Base-by-base conservation (phyloP, 2,329 filamentous ascomycete species). In the Nannizzia gypsea region DNA sequence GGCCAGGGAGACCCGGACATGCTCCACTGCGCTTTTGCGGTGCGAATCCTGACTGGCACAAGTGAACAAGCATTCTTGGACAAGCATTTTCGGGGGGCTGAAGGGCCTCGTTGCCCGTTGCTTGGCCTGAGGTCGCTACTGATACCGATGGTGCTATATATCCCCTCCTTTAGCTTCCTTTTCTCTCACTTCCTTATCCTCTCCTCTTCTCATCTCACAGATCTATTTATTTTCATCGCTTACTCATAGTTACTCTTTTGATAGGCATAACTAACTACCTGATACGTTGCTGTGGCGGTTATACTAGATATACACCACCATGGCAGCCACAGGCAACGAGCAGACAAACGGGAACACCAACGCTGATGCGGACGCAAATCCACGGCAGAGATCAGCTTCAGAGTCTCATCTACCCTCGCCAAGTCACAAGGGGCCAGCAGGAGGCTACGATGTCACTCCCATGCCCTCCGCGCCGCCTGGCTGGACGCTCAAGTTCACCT, bases 401-500 rank as follows among this genome's bases (percentile, higher is more conserved):
- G 54, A 48, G 1, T 46, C 56, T 17, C 56, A 40, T 20, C 26
- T 44, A 8, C 56, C 56, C 1, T 26, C 56, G 13, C 31, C 54
- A 2, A 24, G 6, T 6, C 31, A 31, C 3, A 66, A 68, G 17
- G 58, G 79, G 34, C 89, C 88, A 0, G 81, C 86, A 0, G 90
- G 90, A 31, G 90, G 90, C 36, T 93, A 83, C 71, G 90, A 95
- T 72, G 72, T 77, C 38, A 95, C 89, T 0, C 89, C 90, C 1
- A 78, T 96, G 6, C 89, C 89, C 0, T 74, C 81, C 67, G 84
- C 83, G 3, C 85, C 86, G 6, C 84, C 86, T 6, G 90, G 91
- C 26, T 96, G 88, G 74, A 96, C 89, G 0, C 71, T 96, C 64
- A 87, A 86, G 70, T 86, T 97, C 74, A 90, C 84, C 57, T 89